Evolutionary conservation across 129 eudicot species (phyloP), one percentile per base, ranked within the genome.

Genomic region (Saposhnikovia divaricata): DNA sequence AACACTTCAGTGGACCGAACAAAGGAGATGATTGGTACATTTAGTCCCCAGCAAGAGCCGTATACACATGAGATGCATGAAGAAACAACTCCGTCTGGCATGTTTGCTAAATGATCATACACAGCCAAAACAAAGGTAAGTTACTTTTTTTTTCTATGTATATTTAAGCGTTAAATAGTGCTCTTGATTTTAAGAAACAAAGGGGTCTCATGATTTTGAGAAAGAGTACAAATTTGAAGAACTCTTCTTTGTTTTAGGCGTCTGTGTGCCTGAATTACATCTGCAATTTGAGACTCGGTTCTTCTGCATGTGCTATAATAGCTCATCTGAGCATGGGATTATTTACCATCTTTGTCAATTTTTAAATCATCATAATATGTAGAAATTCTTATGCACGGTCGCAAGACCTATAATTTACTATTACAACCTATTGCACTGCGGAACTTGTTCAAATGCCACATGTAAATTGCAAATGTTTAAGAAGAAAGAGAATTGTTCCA

Each of bases 51-150:
- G 80, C 61, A 73, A 73, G 98, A 91, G 76, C 89, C 89, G 74
- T 93, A 93, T 78, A 88, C 87, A 8, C 98, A 93, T 74, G 88
- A 89, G 79, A 86, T 93, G 85, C 93, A 92, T 2, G 96, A 93
- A 81, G 98, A 93, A 48, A 91, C 88, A 5, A 91, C 98, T 38
- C 98, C 98, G 50, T 85, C 97, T 77, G 98, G 98, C 55, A 86
- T 91, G 69, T 88, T 93, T 87, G 98, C 98, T 25, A 89, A 97
- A 88, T 97, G 98, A 72, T 89, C 98, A 75, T 93, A 93, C 79
- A 78, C 94, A 7, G 98, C 98, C 23, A 91, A 78, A 85, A 79
- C 98, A 48, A 88, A 89, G 96, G 98, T 90, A 48, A 74, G 18
- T 19, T 63, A 34, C 11, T 14, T 5, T 65, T 23, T 14, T 15